Percentiles rank a stretch among this genome's conserved stretches.
Conservation (phyloP, 2,329 filamentous ascomycete genomes). For the Neonectria faginata region DNA sequence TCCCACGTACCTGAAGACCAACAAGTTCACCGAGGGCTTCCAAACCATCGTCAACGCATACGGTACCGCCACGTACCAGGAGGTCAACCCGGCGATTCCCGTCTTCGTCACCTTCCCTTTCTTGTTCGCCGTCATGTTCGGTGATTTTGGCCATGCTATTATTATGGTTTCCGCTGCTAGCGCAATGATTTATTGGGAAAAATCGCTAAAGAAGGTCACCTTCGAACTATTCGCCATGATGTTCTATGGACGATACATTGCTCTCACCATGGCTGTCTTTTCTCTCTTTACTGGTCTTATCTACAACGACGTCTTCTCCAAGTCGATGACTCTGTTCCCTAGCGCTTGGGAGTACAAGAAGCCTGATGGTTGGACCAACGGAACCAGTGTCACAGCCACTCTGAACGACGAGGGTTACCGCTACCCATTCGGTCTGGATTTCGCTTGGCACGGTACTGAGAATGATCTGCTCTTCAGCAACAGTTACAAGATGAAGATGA, state of each 20-base stretch:
- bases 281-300: conserved; percentile 97
- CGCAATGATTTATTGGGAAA: conserved; percentile 98
- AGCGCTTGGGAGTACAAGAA: conserved; percentile 87
- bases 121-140: conserved; percentile 99
- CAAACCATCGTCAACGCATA: conserved; percentile 99
- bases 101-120: conserved; percentile 99
- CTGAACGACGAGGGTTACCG: conserved; percentile 79
- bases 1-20: conserved; percentile 96
- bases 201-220: conserved; percentile 87
- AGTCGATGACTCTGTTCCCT: conserved; percentile 87
- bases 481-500: conserved; percentile 99
- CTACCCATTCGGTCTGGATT: conserved; percentile 96
- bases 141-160: conserved; percentile 92
- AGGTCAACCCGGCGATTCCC: conserved; percentile 95
- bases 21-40: conserved; percentile 98
- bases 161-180: conserved; percentile 87
- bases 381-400: conserved; percentile 72
- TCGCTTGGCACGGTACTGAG: conserved; percentile 95
- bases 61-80: conserved; percentile 95
- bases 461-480: conserved; percentile 97
- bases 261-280: conserved; percentile 97
- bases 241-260: conserved; percentile 98
- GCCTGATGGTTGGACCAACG: conserved; percentile 75
- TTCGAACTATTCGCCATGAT: conserved; percentile 99
- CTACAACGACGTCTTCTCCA: conserved; percentile 98